phyloP scores from a whole-genome alignment of 345 rosid species.

The Acer campestre region DNA sequence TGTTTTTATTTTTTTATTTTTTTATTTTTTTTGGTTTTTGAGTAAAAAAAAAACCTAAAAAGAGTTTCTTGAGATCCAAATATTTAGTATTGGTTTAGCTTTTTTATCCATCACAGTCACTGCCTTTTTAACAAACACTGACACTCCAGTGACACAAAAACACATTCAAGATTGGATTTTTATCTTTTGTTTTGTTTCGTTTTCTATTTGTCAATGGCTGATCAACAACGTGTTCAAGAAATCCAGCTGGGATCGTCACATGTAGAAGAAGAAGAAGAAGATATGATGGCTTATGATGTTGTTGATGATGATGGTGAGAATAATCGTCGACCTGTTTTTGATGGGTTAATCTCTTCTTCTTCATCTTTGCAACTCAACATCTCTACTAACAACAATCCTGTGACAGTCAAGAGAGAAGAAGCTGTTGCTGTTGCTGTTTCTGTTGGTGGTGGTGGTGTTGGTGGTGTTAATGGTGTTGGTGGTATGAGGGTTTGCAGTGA shows the following conservation, averaged over 20 bases:
- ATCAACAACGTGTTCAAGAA: background rate
- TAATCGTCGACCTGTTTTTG: too few species aligned
- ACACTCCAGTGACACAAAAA: background rate
- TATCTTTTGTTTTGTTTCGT: background rate
- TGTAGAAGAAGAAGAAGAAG: background rate
- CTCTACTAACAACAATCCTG: background rate
- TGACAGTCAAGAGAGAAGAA: too few species aligned
- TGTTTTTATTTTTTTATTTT: background rate
- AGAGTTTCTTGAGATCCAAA: background rate
- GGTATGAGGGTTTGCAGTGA: slow-evolving; percentile 15
- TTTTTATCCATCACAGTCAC: slow-evolving; percentile 1
- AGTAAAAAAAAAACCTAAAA: background rate
- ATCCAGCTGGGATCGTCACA: background rate
- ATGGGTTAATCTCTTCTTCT: background rate
- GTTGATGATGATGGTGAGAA: too few species aligned
- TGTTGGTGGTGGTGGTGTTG: too few species aligned
- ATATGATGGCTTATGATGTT: background rate
- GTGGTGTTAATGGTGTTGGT: too few species aligned
- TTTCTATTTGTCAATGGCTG: background rate
- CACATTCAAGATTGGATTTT: background rate
- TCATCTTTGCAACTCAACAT: background rate
- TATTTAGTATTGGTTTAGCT: background rate
- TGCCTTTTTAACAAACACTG: slow-evolving; percentile 2
- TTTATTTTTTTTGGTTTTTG: too few species aligned
- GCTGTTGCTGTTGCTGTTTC: too few species aligned